Evolutionary conservation across 768 basidiomycete species (phyloP).

Genomic region (Boletellus sp.): DNA sequence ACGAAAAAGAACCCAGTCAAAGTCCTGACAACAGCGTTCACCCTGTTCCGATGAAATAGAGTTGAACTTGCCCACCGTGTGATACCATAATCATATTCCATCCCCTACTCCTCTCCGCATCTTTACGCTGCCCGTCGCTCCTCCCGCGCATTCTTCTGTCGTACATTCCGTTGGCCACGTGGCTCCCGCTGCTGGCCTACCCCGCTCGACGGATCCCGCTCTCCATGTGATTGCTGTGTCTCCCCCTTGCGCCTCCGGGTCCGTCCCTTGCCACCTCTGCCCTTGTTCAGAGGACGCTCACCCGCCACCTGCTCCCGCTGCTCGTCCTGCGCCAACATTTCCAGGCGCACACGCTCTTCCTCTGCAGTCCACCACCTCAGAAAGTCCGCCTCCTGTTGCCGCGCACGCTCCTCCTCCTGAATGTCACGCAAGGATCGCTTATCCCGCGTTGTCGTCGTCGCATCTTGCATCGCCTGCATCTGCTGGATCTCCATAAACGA

Average conservation of each 20-base stretch:
- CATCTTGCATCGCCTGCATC: conserved; percentile 59
- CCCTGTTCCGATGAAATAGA: no score
- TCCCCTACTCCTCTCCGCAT: no score
- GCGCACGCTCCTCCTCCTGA: conserved; percentile 75
- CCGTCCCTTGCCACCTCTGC: conserved; percentile 1
- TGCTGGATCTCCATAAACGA: conserved; percentile 87
- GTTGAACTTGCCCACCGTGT: no score
- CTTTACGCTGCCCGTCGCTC: no score
- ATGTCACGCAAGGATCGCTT: conserved; percentile 74
- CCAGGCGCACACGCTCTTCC: conserved; percentile 62
- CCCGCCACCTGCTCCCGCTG: neutral
- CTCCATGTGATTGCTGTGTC: neutral
- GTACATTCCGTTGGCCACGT: neutral
- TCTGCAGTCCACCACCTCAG: conserved; percentile 87
- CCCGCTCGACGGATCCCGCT: neutral
- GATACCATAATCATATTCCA: no score
- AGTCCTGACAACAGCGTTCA: no score
- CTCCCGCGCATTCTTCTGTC: neutral
- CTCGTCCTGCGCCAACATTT: conserved; percentile 30
- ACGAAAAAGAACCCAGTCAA: no score
- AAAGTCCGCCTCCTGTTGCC: conserved; percentile 73
- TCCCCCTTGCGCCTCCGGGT: conserved; percentile 10
- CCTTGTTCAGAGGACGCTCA: neutral
- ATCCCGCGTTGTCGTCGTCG: conserved; percentile 37
- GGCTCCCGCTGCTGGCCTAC: conserved; percentile 2